Conservation (phyloP, 495 filamentous ascomycete species). For the Wilcoxina mikolae region DNA sequence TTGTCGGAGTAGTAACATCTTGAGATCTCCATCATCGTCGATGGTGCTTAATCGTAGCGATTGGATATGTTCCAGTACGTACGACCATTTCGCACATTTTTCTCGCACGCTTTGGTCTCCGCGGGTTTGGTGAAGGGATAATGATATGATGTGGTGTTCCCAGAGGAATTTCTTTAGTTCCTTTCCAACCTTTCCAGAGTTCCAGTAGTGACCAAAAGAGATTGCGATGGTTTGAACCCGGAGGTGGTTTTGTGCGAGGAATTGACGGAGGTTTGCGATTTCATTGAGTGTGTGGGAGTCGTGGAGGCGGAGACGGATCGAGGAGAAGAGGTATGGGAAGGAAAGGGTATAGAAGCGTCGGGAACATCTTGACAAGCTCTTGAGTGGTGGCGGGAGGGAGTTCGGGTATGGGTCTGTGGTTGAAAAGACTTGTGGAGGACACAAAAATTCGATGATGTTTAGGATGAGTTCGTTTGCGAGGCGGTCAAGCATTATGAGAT, state of each 20-base stretch:
- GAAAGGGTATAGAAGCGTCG: constrained; percentile 18
- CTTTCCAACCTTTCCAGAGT: constrained; percentile 8
- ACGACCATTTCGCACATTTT: constrained; percentile 18
- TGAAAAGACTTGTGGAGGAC: constrained; percentile 4
- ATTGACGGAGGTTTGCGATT: constrained; percentile 9
- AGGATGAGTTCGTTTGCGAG: constrained; percentile 23
- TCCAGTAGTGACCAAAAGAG: constrained; percentile 14
- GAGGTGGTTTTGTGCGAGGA: constrained; percentile 11
- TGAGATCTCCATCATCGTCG: constrained; percentile 13
- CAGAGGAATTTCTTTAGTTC: constrained; percentile 20
- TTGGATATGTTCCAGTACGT: constrained; percentile 13
- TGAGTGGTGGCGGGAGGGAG: constrained; percentile 13
- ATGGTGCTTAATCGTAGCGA: constrained; percentile 10
- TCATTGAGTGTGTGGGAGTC: neutral
- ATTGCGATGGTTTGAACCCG: constrained; percentile 11
- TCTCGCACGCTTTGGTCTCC: constrained; percentile 8
- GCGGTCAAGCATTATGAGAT: constrained; percentile 11
- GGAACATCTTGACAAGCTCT: constrained; percentile 18
- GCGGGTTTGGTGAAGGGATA: constrained; percentile 12
- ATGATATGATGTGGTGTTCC: constrained; percentile 7
- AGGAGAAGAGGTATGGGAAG: constrained; percentile 15
- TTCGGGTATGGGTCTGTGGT: neutral
- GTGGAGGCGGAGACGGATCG: constrained; percentile 13
- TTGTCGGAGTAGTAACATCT: constrained; percentile 17
- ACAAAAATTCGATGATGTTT: constrained; percentile 15